phyloP scores from a whole-genome alignment of 208 protist genomes.

The Leishmania lainsoni region DNA sequence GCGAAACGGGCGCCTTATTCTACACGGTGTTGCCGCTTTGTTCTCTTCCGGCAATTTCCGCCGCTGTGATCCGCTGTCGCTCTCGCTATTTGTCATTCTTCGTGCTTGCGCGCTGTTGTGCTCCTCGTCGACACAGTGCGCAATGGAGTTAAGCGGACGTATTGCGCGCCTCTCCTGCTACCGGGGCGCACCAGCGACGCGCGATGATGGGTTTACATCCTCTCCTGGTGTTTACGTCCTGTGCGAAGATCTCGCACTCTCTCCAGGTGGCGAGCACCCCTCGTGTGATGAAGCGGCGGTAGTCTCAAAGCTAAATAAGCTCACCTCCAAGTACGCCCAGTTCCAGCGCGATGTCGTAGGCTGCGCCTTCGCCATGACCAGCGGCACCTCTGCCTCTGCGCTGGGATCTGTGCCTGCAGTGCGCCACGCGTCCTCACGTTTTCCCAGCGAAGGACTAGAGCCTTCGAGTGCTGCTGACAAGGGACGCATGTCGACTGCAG shows the following conservation, averaged over 20 bases:
- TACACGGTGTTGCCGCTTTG: neutral
- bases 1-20: neutral
- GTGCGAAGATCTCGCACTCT: neutral
- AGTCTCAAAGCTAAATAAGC: constrained; percentile 16
- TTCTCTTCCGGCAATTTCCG: neutral
- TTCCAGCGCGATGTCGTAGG: constrained; percentile 19
- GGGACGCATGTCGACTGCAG: neutral
- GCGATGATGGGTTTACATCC: constrained; percentile 1
- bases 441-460: neutral
- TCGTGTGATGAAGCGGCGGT: neutral
- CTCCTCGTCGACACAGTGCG: constrained; percentile 92
- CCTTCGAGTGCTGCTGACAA: constrained; percentile 4
- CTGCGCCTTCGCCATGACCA: constrained; percentile 12
- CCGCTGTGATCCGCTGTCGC: neutral
- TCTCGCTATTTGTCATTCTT: neutral
- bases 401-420: neutral
- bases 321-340: constrained; percentile 15
- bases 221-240: constrained; percentile 4
- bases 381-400: neutral
- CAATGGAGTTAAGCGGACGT: constrained; percentile 68
- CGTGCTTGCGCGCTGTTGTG: neutral
- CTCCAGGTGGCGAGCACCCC: too few species aligned
- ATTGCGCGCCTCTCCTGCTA: neutral
- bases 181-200: neutral
- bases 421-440: neutral